Conservation (phyloP, 192 early-diverging fungal genomes). For the Podila epigama region DNA sequence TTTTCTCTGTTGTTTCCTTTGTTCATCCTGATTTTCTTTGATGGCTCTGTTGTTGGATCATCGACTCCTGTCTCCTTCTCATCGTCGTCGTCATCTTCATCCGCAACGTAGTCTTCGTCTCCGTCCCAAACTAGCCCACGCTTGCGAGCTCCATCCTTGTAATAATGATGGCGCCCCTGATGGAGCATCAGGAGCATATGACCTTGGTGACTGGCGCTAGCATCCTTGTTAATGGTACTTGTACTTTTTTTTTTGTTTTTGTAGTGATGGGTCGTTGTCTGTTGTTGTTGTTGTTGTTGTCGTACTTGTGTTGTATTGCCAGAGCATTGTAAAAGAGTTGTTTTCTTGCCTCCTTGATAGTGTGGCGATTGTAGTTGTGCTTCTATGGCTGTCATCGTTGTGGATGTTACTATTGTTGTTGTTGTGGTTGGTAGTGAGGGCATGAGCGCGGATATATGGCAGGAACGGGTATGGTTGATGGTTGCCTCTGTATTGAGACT, state of each 20-base stretch:
- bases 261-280: not conserved
- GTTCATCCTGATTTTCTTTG: conserved; percentile 4
- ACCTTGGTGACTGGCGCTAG: conserved; percentile 1
- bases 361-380: too few relatives aligned
- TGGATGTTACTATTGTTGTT: conserved; percentile 2
- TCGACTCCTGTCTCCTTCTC: not conserved
- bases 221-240: not conserved
- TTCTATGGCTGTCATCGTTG: too few relatives aligned
- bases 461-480: too few relatives aligned
- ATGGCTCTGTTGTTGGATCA: not conserved
- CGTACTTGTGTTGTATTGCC: not conserved
- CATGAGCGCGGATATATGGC: too few relatives aligned
- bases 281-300: not conserved
- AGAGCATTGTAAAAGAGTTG: not conserved
- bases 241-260: not conserved
- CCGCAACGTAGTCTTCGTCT: not conserved
- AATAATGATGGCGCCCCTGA: conserved; percentile 24
- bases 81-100: not conserved
- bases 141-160: conserved; percentile 28
- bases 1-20: not conserved
- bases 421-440: too few relatives aligned
- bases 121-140: conserved; percentile 11
- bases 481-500: too few relatives aligned
- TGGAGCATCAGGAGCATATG: conserved; percentile 34
- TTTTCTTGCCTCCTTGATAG: too few relatives aligned